These are phyloP conservation scores for Venturia asperata DNA, from an alignment of 2,329 filamentous ascomycete species.

Conservation along the genomic window DNA sequence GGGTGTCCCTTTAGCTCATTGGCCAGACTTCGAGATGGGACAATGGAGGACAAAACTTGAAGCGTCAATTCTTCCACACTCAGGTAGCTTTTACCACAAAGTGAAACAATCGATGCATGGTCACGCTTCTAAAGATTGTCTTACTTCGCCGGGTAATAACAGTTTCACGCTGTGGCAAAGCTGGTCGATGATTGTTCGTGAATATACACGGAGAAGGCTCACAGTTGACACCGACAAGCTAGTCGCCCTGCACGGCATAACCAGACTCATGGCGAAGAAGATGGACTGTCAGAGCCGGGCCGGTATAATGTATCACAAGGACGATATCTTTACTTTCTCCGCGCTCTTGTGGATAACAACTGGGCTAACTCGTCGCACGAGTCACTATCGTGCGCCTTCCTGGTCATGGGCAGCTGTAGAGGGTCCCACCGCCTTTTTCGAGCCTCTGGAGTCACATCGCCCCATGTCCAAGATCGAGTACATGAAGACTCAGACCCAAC, in stretches of 20 bases:
- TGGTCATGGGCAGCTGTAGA: slow-evolving; percentile 3
- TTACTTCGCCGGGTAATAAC: background rate
- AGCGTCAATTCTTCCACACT: too few relatives aligned
- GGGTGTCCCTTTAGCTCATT: background rate
- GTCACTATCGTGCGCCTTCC: background rate
- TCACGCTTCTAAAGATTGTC: background rate
- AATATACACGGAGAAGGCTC: background rate
- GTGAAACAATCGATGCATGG: background rate
- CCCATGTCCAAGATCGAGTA: background rate
- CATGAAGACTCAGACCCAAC: background rate
- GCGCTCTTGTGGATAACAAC: background rate
- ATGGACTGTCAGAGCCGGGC: background rate
- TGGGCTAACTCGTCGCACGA: background rate
- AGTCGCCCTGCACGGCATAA: background rate
- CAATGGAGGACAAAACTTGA: too few relatives aligned
- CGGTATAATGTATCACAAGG: background rate
- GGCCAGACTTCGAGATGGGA: background rate
- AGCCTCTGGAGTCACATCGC: background rate
- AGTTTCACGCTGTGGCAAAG: background rate
- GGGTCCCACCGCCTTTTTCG: background rate
- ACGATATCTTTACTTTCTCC: background rate
- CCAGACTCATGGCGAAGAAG: background rate
- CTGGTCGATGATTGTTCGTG: background rate
- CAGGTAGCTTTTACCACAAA: background rate
- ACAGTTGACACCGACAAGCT: background rate